Evolutionary conservation across 768 basidiomycete species (phyloP), one percentile per base, ranked within the genome.

Genomic region (Dioszegia hungarica): DNA sequence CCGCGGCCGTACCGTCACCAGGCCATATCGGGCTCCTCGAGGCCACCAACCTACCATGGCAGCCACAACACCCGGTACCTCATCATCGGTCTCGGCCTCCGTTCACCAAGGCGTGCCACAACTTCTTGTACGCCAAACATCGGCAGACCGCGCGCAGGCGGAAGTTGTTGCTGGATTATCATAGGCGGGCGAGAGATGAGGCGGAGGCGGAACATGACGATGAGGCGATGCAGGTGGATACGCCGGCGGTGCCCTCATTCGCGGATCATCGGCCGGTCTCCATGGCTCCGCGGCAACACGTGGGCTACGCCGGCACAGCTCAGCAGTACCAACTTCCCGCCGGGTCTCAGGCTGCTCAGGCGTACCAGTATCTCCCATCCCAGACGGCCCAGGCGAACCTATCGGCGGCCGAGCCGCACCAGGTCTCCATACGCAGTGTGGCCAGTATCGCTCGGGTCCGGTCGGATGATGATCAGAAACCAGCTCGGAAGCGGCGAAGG

Each of bases 41-140:
- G 6, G 31, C n/a, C n/a, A n/a, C n/a, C n/a, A n/a, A n/a, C n/a
- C n/a, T n/a, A n/a, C n/a, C n/a, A n/a, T n/a, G n/a, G n/a, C n/a
- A n/a, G n/a, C n/a, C n/a, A n/a, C n/a, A n/a, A n/a, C n/a, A n/a
- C n/a, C n/a, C n/a, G n/a, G n/a, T n/a, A n/a, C 25, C 28, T 31
- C 25, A 17, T 17, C 45, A 28, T 6, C 25, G 17, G 9, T 40
- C 39, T n/a, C 45, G 29, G n/a, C 24, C 63, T 1, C 63, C 67
- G 3, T 29, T 60, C 2, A 64, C 60, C n/a, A 68, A 68, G 39
- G 61, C 62, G 1, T 68, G 67, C 46, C 67, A 68, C 25, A 68
- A 63, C 46, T 57, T 45, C 41, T 40, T 68, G 3, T 34, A 57
- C 5, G 45, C 51, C 3, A 22, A 50, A 17, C 55, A 59, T n/a